Base-by-base conservation (phyloP, 768 basidiomycete genomes). In the Sarcodon aspratus region DNA sequence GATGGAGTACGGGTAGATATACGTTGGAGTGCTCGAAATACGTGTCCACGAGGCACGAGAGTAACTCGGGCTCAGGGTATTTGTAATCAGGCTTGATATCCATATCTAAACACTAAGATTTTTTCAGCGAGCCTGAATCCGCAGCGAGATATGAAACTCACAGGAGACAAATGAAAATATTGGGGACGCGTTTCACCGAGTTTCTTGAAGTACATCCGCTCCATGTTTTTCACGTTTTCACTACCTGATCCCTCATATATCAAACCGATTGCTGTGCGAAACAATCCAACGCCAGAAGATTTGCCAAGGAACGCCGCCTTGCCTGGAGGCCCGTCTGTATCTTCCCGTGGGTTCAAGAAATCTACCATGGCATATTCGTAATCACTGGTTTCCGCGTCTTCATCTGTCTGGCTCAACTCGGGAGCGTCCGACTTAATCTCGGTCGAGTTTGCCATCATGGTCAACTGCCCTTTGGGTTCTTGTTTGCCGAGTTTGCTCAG, bases 131-230 rank as follows among this genome's bases (percentile, higher is more conserved):
- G 27, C 11, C 37, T 3, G 21, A 27, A 2, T 27, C 21, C 21
- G 21, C 21, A 27, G 5, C 21, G 21, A 27, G 2, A 27, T 27
- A 5, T 5, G 21, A 38, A 44, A 63, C 72, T 45, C 44, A 77
- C 77, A 7, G 69, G 60, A 44, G 71, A 73, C 40, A 63, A 52
- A 4, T 65, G 60, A 79, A 77, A 80, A 52, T 73, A 76, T 50
- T 78, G 72, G 4, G 63, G 60, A 27, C 76, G 68, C 50, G 64
- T 69, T 40, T 60, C 50, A 37, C 58, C 52, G 36, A 51, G 52
- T 18, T 59, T 55, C 49, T 59, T 56, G 32, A 68, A 36, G 11
- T 49, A 45, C 9, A 69, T 53, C n/a, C 60, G 55, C 31, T 59
- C 54, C 34, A 69, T 54, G 31, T 52, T 58, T 15, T 61, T 55